Evolutionary conservation across 2,329 filamentous ascomycete species (phyloP).

Genomic region (Xylariales sp.): DNA sequence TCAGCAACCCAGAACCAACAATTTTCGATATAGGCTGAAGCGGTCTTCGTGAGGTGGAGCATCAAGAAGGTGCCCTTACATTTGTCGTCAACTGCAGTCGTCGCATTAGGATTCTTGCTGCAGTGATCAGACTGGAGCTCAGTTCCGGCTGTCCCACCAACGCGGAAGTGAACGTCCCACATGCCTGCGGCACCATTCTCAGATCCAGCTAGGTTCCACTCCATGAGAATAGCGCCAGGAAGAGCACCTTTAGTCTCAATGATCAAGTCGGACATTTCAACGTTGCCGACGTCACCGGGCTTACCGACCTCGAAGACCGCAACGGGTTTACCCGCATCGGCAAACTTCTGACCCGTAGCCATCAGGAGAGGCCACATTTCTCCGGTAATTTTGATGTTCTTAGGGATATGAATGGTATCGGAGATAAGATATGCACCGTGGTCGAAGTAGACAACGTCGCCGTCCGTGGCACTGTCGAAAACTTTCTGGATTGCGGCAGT

Average conservation of each 20-base stretch:
- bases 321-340: constrained; percentile 78
- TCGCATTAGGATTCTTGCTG: constrained; percentile 76
- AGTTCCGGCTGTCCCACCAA: constrained; percentile 88
- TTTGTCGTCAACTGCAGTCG: constrained; percentile 69
- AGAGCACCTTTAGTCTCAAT: constrained; percentile 86
- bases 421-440: constrained; percentile 79
- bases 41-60: constrained; percentile 70
- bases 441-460: constrained; percentile 79
- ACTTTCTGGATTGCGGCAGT: constrained; percentile 84
- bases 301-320: constrained; percentile 89
- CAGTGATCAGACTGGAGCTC: constrained; percentile 83
- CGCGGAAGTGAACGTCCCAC: constrained; percentile 96
- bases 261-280: constrained; percentile 90
- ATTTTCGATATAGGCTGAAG: constrained; percentile 86
- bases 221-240: constrained; percentile 87
- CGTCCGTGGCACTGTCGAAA: constrained; percentile 73
- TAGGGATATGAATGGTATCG: constrained; percentile 77
- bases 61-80: constrained; percentile 82
- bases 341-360: constrained; percentile 79
- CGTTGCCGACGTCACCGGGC: constrained; percentile 78
- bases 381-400: constrained; percentile 87
- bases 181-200: constrained; percentile 78
- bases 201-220: constrained; percentile 85
- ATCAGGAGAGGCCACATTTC: constrained; percentile 93
- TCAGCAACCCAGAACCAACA: constrained; percentile 91